phyloP scores from a whole-genome alignment of 306 rosid species.

The Bauhinia variegata region DNA sequence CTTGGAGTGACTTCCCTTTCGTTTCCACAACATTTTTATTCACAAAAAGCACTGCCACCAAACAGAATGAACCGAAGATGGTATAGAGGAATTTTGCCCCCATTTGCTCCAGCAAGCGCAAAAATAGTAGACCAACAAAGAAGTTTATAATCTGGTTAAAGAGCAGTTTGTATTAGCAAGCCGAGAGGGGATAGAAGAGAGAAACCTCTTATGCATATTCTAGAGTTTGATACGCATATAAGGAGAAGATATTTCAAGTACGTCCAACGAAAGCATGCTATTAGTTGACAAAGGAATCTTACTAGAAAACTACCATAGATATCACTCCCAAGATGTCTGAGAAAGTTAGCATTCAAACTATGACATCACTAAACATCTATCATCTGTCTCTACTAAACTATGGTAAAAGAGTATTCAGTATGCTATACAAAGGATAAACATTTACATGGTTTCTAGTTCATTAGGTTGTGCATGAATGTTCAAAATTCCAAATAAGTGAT shows the following conservation, averaged over 20 bases:
- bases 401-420: not conserved
- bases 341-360: not conserved
- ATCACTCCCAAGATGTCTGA: conserved; percentile 13
- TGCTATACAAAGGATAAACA: conserved; percentile 1
- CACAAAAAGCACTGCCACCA: conserved; percentile 66
- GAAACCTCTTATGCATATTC: not conserved
- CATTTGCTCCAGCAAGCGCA: conserved; percentile 71
- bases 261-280: too few species aligned
- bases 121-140: conserved; percentile 73
- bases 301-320: not conserved
- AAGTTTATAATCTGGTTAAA: conserved; percentile 74
- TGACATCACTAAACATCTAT: not conserved
- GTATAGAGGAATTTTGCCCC: conserved; percentile 63
- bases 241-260: not conserved
- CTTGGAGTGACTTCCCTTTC: conserved; percentile 90
- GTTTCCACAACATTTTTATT: conserved; percentile 79
- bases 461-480: not conserved
- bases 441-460: conserved; percentile 12
- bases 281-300: not conserved
- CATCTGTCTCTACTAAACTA: not conserved
- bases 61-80: conserved; percentile 62
- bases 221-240: not conserved
- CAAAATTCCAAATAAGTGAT: not conserved
- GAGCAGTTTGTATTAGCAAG: conserved; percentile 13
- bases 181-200: not conserved